These are phyloP conservation scores for Hemisphaericaspora xylanilytica DNA, from an alignment of 1,139 yeast genomes.

Conservation along the genomic window DNA sequence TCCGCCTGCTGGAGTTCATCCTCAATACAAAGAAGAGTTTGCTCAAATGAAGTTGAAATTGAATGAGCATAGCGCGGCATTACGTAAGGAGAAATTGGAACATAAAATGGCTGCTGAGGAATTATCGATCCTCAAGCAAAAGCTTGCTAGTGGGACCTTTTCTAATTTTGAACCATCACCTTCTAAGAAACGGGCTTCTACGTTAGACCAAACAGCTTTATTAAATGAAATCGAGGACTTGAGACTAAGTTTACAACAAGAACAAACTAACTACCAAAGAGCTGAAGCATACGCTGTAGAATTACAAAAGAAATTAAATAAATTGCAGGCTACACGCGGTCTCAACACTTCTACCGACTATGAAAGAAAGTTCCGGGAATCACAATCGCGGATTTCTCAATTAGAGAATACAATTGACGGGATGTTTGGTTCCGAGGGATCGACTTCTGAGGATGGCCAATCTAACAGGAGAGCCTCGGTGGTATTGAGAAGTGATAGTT, in stretches of 20 bases:
- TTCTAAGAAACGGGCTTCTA: constrained; percentile 29
- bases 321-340: constrained; percentile 43
- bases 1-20: constrained; percentile 26
- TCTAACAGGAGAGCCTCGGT: constrained; percentile 7
- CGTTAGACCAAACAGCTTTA: constrained; percentile 32
- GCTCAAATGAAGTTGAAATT: constrained; percentile 50
- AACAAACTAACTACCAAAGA: constrained; percentile 41
- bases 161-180: constrained; percentile 22
- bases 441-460: not conserved
- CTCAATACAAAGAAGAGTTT: constrained; percentile 42
- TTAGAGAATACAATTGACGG: constrained; percentile 33
- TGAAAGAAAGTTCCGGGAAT: constrained; percentile 37
- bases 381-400: constrained; percentile 34
- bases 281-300: constrained; percentile 49
- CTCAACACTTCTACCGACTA: constrained; percentile 33
- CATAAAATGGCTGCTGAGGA: constrained; percentile 58
- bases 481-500: constrained; percentile 34
- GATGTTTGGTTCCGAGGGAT: constrained; percentile 20
- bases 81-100: constrained; percentile 54
- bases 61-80: constrained; percentile 50
- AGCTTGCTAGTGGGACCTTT: constrained; percentile 26
- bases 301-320: constrained; percentile 45
- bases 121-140: constrained; percentile 50
- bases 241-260: constrained; percentile 38
- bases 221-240: constrained; percentile 37